Conservation (phyloP, 805 yeast genomes). For the Kodamaea fukazawae region DNA sequence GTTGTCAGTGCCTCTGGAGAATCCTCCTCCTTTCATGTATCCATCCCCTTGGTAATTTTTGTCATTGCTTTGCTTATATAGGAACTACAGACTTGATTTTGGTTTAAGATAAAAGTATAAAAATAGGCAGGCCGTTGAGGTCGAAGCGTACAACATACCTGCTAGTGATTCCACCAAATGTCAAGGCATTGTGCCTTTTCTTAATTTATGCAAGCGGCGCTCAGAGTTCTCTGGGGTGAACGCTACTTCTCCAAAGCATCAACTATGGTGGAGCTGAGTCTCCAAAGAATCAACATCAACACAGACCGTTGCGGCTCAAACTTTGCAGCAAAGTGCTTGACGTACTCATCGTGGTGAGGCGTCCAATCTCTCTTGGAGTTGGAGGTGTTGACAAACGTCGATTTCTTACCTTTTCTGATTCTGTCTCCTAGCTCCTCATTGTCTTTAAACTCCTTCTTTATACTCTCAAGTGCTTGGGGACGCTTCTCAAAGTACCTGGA, state of each 20-base stretch:
- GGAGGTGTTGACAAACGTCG: slow-evolving; percentile 27
- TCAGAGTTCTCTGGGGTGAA: no score
- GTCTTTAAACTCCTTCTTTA: slow-evolving; percentile 38
- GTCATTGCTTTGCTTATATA: no score
- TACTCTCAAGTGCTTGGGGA: slow-evolving; percentile 45
- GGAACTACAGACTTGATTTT: no score
- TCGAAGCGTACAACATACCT: no score
- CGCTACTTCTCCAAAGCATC: slow-evolving; percentile 36
- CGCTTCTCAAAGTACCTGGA: slow-evolving; percentile 57
- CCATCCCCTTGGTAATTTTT: no score
- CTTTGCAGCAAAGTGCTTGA: slow-evolving; percentile 51
- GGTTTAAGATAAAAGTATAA: no score
- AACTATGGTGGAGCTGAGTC: slow-evolving; percentile 57
- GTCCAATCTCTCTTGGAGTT: slow-evolving; percentile 58
- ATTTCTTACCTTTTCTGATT: slow-evolving; percentile 29
- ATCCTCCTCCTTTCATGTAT: no score
- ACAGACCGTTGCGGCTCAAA: slow-evolving; percentile 67
- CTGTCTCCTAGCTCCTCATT: slow-evolving; percentile 26
- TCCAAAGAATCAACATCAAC: slow-evolving; percentile 74
- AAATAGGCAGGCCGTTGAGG: no score
- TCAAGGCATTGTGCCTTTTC: no score
- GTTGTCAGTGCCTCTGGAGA: no score
- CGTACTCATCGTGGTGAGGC: slow-evolving; percentile 59
- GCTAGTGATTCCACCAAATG: no score
- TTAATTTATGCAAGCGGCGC: no score